These are phyloP conservation scores for Juglanconis oblonga DNA, from an alignment of 2,329 filamentous ascomycete genomes.

Conservation along the genomic window DNA sequence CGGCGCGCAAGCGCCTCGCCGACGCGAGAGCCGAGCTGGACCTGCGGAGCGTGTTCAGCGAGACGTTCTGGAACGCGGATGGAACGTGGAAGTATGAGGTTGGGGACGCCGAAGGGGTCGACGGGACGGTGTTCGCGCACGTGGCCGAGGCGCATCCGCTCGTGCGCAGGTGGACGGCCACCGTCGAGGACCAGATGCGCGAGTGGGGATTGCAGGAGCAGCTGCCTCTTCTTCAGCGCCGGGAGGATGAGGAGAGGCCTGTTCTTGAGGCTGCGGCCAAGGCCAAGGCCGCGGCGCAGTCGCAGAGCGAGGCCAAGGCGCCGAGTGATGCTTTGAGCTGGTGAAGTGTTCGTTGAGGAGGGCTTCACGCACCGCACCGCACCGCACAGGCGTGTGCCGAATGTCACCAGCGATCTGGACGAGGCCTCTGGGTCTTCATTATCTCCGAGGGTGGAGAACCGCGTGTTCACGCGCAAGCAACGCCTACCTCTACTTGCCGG, in stretches of 20 bases:
- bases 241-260: conserved; percentile 12
- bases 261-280: conserved; percentile 11
- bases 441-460: no score
- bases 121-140: conserved; percentile 53
- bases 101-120: conserved; percentile 27
- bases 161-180: conserved; percentile 57
- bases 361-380: neutral
- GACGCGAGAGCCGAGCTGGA: conserved; percentile 59
- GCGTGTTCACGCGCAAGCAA: no score
- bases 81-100: conserved; percentile 70
- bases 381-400: neutral
- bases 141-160: conserved; percentile 68
- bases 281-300: conserved; percentile 12
- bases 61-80: conserved; percentile 65
- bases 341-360: conserved; percentile 18
- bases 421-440: no score
- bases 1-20: conserved; percentile 34
- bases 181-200: conserved; percentile 38
- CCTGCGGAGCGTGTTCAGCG: conserved; percentile 60
- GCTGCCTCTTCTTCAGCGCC: conserved; percentile 15
- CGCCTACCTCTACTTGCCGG: no score
- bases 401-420: no score
- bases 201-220: conserved; percentile 29
- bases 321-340: conserved; percentile 23
- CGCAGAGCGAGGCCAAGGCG: conserved; percentile 11